A percentile compares a stretch with the other conserved stretches of the same genome.
Conservation (phyloP, 208 protist genomes). For the Trypanosoma avium region DNA sequence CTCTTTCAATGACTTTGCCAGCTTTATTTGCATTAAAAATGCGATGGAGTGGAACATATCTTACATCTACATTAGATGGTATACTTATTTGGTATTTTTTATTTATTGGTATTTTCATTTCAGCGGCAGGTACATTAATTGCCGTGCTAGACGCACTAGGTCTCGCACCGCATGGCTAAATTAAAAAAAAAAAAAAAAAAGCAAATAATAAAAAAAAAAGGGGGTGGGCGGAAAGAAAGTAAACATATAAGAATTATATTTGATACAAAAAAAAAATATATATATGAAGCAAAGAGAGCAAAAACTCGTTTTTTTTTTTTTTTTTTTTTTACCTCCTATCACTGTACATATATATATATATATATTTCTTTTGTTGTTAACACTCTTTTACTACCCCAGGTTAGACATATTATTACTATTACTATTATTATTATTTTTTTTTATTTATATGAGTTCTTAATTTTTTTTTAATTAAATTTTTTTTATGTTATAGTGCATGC, state of each 20-base stretch:
- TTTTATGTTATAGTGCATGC: conserved; percentile 50
- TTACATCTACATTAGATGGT: conserved; percentile 45
- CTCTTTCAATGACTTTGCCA: conserved; percentile 79
- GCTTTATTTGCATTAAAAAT: conserved; percentile 75
- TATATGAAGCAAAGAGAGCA: no score
- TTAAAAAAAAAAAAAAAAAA: background rate
- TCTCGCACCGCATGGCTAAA: background rate
- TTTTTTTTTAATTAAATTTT: conserved; percentile 19
- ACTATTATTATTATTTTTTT: conserved; percentile 3
- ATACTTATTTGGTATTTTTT: conserved; percentile 45
- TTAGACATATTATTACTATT: conserved; percentile 2
- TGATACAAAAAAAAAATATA: background rate
- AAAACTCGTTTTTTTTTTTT: no score
- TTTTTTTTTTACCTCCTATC: no score
- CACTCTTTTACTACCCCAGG: no score
- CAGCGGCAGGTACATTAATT: conserved; percentile 52
- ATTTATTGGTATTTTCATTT: conserved; percentile 53
- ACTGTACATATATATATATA: no score
- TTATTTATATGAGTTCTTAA: no score
- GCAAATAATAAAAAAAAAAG: background rate
- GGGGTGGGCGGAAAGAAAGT: background rate
- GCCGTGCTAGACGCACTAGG: conserved; percentile 6
- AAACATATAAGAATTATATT: background rate
- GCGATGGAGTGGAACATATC: conserved; percentile 53
- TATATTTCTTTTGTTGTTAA: background rate